Evolutionary conservation across 495 filamentous ascomycete genomes (phyloP).

Genomic region (Lepidopterella palustris): DNA sequence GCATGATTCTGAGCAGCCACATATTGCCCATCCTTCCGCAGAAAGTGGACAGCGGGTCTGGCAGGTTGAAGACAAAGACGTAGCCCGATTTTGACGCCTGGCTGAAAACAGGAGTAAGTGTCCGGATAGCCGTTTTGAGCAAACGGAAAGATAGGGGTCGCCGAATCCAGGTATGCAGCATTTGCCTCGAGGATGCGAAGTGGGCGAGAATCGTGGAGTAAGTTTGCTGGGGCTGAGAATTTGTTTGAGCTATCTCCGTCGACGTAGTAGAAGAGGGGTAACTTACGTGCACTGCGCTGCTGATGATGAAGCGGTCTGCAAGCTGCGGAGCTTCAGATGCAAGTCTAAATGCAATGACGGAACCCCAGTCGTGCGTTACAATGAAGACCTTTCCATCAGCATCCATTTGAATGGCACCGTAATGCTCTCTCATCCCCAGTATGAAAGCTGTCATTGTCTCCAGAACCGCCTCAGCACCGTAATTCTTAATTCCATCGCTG

Average conservation of each 20-base stretch:
- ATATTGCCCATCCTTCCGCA: conserved; percentile 41
- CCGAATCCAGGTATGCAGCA: conserved; percentile 42
- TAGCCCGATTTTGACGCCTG: conserved; percentile 46
- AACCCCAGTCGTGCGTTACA: conserved; percentile 55
- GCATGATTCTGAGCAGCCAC: conserved; percentile 39
- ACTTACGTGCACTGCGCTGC: conserved; percentile 47
- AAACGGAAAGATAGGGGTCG: conserved; percentile 39
- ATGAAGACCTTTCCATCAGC: conserved; percentile 39
- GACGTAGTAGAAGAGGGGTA: neutral
- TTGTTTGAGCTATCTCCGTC: neutral
- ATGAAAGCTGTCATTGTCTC: conserved; percentile 48
- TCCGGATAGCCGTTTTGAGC: conserved; percentile 38
- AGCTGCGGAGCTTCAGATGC: conserved; percentile 50
- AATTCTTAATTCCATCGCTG: conserved; percentile 42
- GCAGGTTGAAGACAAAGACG: conserved; percentile 47
- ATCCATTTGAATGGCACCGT: conserved; percentile 20
- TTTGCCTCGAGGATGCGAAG: conserved; percentile 40
- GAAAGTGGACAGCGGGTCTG: conserved; percentile 35
- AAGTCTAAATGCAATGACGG: conserved; percentile 45
- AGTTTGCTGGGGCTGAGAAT: conserved; percentile 18
- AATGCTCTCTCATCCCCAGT: conserved; percentile 41
- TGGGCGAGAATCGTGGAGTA: conserved; percentile 10
- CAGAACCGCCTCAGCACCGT: conserved; percentile 44
- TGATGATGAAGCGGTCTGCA: conserved; percentile 48
- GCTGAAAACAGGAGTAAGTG: conserved; percentile 38